Evolutionary conservation across 306 rosid genomes (phyloP), one percentile per base, ranked within the genome.

Genomic region (Vachellia pachyceras): DNA sequence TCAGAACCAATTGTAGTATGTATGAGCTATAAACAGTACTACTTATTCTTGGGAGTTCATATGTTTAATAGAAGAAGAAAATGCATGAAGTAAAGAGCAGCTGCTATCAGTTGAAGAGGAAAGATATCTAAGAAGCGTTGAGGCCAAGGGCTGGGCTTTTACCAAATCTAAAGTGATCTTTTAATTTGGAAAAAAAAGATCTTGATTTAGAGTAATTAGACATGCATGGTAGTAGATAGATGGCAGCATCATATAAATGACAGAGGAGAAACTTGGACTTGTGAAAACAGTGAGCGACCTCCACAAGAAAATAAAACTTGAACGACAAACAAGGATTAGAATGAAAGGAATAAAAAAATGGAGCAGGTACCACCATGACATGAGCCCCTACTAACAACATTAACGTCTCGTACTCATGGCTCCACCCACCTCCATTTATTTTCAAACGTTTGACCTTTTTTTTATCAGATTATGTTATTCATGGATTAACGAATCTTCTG

Each of bases 361-460:
- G 54, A 82, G 50, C 50, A 77, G 69, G 60, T 72, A 50, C 10
- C 71, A 83, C 10, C 71, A 78, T 47, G 68, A 65, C 77, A 57
- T 23, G 8, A 61, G 40, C 68, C 18, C 18, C n/a, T 2, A 10
- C 68, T 23, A 58, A 58, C 15, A 10, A 55, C 63, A n/a, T 10
- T 22, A 23, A 58, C 22, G 15, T 23, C 36, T 23, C 65, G 1
- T 23, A 20, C 35, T 54, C 25, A 6, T 54, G 2, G 20, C 63
- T 20, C 63, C 63, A 55, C 63, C 36, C 41, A 63, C 41, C 40
- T 29, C 40, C 18, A 12, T 14, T 10, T 63, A 12, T 61, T 12
- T 33, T 61, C n/a, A 61, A 61, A 29, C 5, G 40, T 67, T 67
- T 75, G 49, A 75, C 12, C 35, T 4, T 67, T 66, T 54, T 29